Evolutionary conservation across 2,329 filamentous ascomycete species (phyloP), one percentile per base, ranked within the genome.

Genomic region (Aspergillus unguis): DNA sequence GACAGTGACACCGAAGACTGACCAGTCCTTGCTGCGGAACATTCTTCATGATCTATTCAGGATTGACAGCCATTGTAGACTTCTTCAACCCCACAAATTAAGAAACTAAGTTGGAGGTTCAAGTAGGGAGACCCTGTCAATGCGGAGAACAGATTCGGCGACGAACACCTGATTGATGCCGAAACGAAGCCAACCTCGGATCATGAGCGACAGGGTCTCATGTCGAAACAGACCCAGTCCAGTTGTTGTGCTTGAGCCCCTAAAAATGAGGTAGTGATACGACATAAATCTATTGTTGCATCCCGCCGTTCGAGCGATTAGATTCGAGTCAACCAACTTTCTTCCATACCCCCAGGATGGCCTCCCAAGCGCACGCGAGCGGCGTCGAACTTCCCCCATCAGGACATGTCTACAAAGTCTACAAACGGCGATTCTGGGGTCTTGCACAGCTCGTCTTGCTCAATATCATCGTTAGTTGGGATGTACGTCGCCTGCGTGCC

Each of bases 391-490:
- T 58, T 23, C 48, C 59, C 25, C 52, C 59, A 40, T 54, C 62
- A 25, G 58, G 58, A 53, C 61, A 60, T 31, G 61, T 60, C 50
- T 82, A 78, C 62, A 77, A 71, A 57, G 81, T 87, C 25, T 97
- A 97, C 69, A 92, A 88, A 73, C 82, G 90, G 65, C 82, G 94
- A 41, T 99, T 90, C 85, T 88, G 96, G 69, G 94, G 94, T 1
- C 77, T 99, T 47, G 74, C 82, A 25, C 89, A 96, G 71, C 74
- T 97, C 66, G 87, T 91, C 5, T 73, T 97, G 64, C 77, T 97
- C 73, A 99, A 97, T 69, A 86, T 96, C 51, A 84, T 97, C 55
- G 87, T 96, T 38, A 95, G 89, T 65, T 97, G 92, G 92, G 90
- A 95, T 82, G 90, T 94, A 80, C 79, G 90, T 55, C 31, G 28